These are phyloP conservation scores for Erysimum cheiranthoides DNA, from an alignment of 345 rosid genomes.

Conservation along the genomic window DNA sequence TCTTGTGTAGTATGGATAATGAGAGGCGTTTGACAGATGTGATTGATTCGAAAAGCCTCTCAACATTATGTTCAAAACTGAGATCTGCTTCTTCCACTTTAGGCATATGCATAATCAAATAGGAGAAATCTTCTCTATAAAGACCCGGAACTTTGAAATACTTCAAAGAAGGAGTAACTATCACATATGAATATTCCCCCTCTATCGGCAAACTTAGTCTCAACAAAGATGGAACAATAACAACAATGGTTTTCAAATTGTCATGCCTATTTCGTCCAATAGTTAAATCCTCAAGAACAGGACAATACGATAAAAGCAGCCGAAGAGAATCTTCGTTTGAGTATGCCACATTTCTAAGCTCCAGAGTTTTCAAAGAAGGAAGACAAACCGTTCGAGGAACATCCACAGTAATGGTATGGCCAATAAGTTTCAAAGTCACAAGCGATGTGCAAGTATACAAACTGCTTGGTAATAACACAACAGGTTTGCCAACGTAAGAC, in stretches of 20 bases:
- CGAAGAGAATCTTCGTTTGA: neutral
- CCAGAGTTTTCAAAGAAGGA: neutral
- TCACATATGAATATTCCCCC: neutral
- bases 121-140: neutral
- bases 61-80: neutral
- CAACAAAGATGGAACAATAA: neutral
- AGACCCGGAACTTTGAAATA: neutral
- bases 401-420: neutral
- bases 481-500: neutral
- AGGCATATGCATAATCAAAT: neutral
- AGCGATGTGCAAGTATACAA: constrained; percentile 6
- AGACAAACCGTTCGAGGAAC: neutral
- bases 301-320: neutral
- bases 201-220: neutral
- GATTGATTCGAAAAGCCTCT: neutral
- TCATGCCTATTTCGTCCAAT: neutral
- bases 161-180: constrained; percentile 2
- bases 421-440: neutral
- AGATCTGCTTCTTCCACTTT: constrained; percentile 2
- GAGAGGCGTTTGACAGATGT: constrained; percentile 18
- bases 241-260: neutral
- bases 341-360: neutral
- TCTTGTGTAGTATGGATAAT: neutral
- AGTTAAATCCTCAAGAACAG: neutral
- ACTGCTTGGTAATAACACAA: neutral